Percentiles rank a stretch among this genome's conserved stretches.
Conservation (phyloP, 1,284 basidiomycete genomes). For the Leccinum variabile region DNA sequence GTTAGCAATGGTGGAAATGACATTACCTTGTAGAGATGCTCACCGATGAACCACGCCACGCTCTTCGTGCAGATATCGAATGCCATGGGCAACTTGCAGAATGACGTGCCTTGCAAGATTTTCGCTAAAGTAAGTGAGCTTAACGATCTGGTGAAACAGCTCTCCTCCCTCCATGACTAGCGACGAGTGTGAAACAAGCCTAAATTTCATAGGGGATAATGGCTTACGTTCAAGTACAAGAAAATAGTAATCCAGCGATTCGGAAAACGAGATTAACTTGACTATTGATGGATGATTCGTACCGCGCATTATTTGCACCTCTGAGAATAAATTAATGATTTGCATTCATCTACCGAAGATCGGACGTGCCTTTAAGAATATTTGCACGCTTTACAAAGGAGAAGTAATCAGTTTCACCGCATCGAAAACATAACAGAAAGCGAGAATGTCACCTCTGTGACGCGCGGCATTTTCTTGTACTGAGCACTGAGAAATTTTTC, state of each 20-base stretch:
- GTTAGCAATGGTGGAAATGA: background rate
- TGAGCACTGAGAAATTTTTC: slow-evolving; percentile 90
- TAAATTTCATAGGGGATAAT: background rate
- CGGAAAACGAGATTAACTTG: slow-evolving; percentile 86
- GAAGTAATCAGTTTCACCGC: slow-evolving; percentile 17
- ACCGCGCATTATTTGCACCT: slow-evolving; percentile 99
- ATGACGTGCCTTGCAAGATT: slow-evolving; percentile 95
- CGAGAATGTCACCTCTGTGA: slow-evolving; percentile 81
- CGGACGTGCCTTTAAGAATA: slow-evolving; percentile 80
- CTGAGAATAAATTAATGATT: slow-evolving; percentile 41
- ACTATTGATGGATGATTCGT: slow-evolving; percentile 89
- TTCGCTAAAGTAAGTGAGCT: slow-evolving; percentile 98
- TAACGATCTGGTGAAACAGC: slow-evolving; percentile 99
- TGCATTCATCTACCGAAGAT: background rate
- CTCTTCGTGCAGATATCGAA: slow-evolving; percentile 96
- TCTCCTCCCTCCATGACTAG: slow-evolving; percentile 96
- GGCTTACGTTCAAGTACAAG: slow-evolving; percentile 86
- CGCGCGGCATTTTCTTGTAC: slow-evolving; percentile 95
- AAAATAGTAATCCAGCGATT: slow-evolving; percentile 93
- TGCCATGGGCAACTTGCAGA: slow-evolving; percentile 93
- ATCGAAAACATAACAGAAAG: slow-evolving; percentile 28
- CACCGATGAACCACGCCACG: slow-evolving; percentile 93
- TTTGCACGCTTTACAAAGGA: slow-evolving; percentile 79
- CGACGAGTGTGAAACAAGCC: slow-evolving; percentile 15
- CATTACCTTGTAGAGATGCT: background rate